These are phyloP conservation scores for Hamiltosporidium tvaerminnensis DNA, from an alignment of 371 early-diverging fungal species.

Conservation along the genomic window DNA sequence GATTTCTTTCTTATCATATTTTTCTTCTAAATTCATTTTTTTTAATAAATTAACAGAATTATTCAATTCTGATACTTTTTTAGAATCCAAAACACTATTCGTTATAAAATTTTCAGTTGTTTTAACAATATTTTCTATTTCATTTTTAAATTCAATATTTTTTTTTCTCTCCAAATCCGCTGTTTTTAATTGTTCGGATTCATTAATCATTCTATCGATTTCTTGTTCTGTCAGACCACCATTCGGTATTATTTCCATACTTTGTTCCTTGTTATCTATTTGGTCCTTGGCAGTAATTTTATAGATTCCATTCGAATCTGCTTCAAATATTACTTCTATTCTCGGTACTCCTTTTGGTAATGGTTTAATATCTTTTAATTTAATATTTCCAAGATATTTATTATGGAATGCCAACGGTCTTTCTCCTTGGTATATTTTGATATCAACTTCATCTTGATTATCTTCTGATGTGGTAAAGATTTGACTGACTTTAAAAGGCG, in stretches of 20 bases:
- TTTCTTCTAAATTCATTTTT: no score
- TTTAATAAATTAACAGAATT: no score
- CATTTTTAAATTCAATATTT: slow-evolving; percentile 11
- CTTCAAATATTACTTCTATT: slow-evolving; percentile 80
- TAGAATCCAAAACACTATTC: no score
- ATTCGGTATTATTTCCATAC: slow-evolving; percentile 81
- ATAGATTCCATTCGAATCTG: slow-evolving; percentile 95
- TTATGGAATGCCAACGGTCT: slow-evolving; percentile 84
- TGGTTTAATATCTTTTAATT: slow-evolving; percentile 59
- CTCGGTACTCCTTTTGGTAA: slow-evolving; percentile 75
- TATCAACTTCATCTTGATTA: slow-evolving; percentile 86
- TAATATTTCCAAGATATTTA: slow-evolving; percentile 85
- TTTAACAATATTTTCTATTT: slow-evolving; percentile 16
- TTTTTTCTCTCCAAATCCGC: slow-evolving; percentile 12
- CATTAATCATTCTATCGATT: slow-evolving; percentile 78
- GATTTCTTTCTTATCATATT: no score
- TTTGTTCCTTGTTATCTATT: slow-evolving; percentile 76
- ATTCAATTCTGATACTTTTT: no score
- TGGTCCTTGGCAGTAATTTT: slow-evolving; percentile 90
- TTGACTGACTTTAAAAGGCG: slow-evolving; percentile 95
- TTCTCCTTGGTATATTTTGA: slow-evolving; percentile 95
- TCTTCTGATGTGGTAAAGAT: slow-evolving; percentile 96
- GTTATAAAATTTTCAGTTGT: no score
- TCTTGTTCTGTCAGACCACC: slow-evolving; percentile 81
- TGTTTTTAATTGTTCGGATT: slow-evolving; percentile 59